Percentiles rank a stretch among this genome's conserved stretches.
Conservation (phyloP, 148 eudicot genomes). For the Camellia granthamiana region DNA sequence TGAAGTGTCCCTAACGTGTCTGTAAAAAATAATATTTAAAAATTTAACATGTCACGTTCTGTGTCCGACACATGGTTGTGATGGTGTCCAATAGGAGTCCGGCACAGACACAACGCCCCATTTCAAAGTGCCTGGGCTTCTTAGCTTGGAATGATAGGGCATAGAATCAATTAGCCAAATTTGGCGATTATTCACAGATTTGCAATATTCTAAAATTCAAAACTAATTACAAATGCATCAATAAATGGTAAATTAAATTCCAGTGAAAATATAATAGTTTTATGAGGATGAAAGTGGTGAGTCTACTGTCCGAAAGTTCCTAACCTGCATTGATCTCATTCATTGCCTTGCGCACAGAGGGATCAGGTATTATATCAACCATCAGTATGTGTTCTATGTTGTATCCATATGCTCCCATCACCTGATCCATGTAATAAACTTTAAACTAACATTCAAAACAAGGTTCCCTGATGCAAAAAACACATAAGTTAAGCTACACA, state of each 20-base stretch:
- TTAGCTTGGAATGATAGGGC: not conserved
- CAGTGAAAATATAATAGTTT: not conserved
- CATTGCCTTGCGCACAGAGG: slow-evolving; percentile 94
- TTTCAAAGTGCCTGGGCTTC: too few species aligned
- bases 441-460: not conserved
- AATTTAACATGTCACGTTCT: too few species aligned
- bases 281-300: not conserved
- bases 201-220: not conserved
- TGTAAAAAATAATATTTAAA: too few species aligned
- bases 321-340: slow-evolving; percentile 98
- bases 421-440: slow-evolving; percentile 45
- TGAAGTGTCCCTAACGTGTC: too few species aligned
- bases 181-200: not conserved
- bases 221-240: not conserved
- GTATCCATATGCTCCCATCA: slow-evolving; percentile 97
- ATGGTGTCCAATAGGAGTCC: too few species aligned
- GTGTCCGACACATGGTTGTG: too few species aligned
- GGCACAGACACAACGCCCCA: too few species aligned
- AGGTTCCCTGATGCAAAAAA: not conserved
- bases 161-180: not conserved
- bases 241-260: not conserved
- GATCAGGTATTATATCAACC: slow-evolving; percentile 96
- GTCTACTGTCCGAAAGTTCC: slow-evolving; percentile 5
- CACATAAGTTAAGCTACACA: not conserved
- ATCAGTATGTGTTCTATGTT: slow-evolving; percentile 92